Evolutionary conservation across 2,329 filamentous ascomycete genomes (phyloP).

Genomic region (Sclerotinia borealis): DNA sequence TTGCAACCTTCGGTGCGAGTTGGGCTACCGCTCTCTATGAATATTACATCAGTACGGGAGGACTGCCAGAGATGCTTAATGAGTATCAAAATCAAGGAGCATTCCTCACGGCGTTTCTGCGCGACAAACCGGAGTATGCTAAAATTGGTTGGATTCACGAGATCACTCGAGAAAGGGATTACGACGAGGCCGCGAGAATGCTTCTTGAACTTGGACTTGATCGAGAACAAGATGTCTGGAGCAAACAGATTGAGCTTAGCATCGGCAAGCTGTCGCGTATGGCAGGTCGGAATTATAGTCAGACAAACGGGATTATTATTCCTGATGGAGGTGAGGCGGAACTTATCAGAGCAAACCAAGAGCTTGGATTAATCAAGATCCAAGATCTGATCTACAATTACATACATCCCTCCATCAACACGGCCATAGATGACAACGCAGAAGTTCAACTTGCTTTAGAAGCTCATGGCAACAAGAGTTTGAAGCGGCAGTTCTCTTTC

Average conservation of each 20-base stretch:
- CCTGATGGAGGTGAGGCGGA: constrained; percentile 35
- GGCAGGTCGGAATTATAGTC: constrained; percentile 47
- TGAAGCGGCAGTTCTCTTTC: constrained; percentile 59
- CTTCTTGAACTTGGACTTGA: constrained; percentile 64
- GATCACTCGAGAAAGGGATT: constrained; percentile 68
- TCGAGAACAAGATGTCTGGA: constrained; percentile 78
- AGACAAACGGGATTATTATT: constrained; percentile 32
- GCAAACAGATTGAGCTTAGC: constrained; percentile 86
- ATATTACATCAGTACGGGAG: constrained; percentile 62
- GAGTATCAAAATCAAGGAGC: constrained; percentile 61
- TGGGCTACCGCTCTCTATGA: constrained; percentile 72
- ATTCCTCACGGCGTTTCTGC: constrained; percentile 75
- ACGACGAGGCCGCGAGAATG: constrained; percentile 63
- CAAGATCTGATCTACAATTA: constrained; percentile 73
- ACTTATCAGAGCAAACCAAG: constrained; percentile 23
- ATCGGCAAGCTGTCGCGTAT: constrained; percentile 77
- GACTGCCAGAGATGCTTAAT: constrained; percentile 63
- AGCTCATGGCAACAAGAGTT: constrained; percentile 42
- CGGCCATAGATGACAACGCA: constrained; percentile 73
- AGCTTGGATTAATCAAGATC: constrained; percentile 51
- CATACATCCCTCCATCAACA: constrained; percentile 59
- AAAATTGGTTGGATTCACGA: constrained; percentile 96
- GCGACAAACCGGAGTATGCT: constrained; percentile 62
- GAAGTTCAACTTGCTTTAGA: constrained; percentile 73
- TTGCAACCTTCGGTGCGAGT: constrained; percentile 42